Evolutionary conservation across 2,329 filamentous ascomycete species (phyloP), one percentile per base, ranked within the genome.

Genomic region (Cytospora chrysosperma): DNA sequence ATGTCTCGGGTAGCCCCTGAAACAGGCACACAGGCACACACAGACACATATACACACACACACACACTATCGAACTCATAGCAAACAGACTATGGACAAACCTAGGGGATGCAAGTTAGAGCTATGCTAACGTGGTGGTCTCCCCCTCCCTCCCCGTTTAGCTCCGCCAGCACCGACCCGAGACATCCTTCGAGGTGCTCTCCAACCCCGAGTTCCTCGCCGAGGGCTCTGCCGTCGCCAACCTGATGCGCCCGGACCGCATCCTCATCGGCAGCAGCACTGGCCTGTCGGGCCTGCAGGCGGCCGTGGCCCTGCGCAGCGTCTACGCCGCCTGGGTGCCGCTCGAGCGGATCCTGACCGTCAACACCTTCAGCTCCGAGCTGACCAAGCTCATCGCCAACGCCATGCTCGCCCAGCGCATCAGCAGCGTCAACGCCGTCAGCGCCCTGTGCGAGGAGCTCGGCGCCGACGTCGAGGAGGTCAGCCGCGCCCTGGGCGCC

Each of bases 161-260:
- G 71, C 69, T 72, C 13, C 67, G 59, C 9, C 70, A 72, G 52
- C 52, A 75, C 55, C 77, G 78, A 8, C 82, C 82, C 1, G 76
- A 78, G 19, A 73, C 80, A 9, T 74, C 73, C 19, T 88, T 88
- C 68, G 83, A 87, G 65, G 80, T 88, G 34, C 77, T 88, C 1
- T 87, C 84, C 10, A 88, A 88, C 70, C 86, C 86, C 0, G 86
- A 89, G 69, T 88, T 88, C 68, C 76, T 88, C 7, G 82, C 86
- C 10, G 85, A 87, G 69, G 86, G 86, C 19, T 85, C 83, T 0
- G 85, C 86, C 0, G 78, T 88, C 32, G 73, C 77, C 6, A 82
- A 89, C 69, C 76, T 88, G 4, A 77, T 85, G 43, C 69, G 75
- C 10, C 86, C 86, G 0, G 83, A 86, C 65, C 80, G 86, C 9